phyloP scores from a whole-genome alignment of 495 filamentous ascomycete genomes.

The Pseudotulostoma volvatum region DNA sequence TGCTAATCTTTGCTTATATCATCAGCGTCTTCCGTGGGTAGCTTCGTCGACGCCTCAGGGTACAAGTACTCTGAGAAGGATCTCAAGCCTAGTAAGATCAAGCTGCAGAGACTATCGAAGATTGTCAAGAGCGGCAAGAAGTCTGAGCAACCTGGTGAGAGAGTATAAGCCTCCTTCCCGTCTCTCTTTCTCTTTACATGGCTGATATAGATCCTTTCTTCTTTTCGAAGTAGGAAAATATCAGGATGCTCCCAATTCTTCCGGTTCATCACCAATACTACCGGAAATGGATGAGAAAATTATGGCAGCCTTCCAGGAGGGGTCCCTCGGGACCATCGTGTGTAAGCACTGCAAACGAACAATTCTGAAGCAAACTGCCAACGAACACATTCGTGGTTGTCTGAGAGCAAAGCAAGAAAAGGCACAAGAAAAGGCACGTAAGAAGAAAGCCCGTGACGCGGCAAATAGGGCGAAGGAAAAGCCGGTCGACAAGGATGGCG shows the following conservation, averaged over 20 bases:
- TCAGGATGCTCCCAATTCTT: conserved; percentile 17
- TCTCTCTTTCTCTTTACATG: conserved; percentile 1
- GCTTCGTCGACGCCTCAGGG: conserved; percentile 31
- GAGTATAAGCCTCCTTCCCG: neutral
- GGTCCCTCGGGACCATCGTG: conserved; percentile 45
- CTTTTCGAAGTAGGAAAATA: conserved; percentile 10
- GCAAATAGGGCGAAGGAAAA: conserved; percentile 46
- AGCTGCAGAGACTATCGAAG: conserved; percentile 50
- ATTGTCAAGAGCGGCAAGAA: conserved; percentile 36
- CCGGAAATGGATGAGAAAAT: conserved; percentile 57
- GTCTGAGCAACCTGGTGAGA: conserved; percentile 37
- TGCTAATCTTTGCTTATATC: conserved; percentile 3
- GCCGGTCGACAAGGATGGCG: conserved; percentile 41
- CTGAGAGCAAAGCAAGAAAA: conserved; percentile 58
- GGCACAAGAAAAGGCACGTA: conserved; percentile 63
- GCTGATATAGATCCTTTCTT: neutral
- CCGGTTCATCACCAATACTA: conserved; percentile 40
- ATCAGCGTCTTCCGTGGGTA: conserved; percentile 21
- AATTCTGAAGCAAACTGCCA: conserved; percentile 41
- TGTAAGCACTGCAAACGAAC: conserved; percentile 76
- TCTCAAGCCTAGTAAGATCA: conserved; percentile 43
- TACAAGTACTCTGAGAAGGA: conserved; percentile 45
- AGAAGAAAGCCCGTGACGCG: conserved; percentile 52
- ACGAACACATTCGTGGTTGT: conserved; percentile 52
- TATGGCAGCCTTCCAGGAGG: conserved; percentile 56